Evolutionary conservation across 2,329 filamentous ascomycete genomes (phyloP), one percentile per base, ranked within the genome.

Genomic region (Microsporum canis): DNA sequence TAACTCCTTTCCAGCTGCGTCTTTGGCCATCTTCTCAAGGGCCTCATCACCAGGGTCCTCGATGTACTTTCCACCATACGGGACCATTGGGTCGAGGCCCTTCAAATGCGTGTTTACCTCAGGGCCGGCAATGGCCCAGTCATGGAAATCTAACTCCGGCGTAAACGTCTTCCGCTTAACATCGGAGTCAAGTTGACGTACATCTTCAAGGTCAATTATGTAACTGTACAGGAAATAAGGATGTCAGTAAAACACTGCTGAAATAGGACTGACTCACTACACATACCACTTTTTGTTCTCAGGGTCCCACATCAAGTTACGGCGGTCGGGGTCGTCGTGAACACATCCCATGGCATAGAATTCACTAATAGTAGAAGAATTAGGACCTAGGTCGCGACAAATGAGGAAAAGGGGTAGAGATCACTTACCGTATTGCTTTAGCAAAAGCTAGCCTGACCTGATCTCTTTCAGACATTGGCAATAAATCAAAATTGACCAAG

Each of bases 241-340:
- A 2, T 34, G 27, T 41, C 6, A 60, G 17, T 23, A 34, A 8
- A 3, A 27, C n/a, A 1, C n/a, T 41, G 49, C 6, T 14, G 27
- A 23, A 27, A 17, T 8, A 41, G 2, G 27, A 33, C 8, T 45
- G 12, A n/a, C 23, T 7, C 27, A 10, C 12, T 23, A 51, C 17
- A 58, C 62, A 38, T 60, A 65, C 63, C 62, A 63, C 45, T 62
- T 65, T 41, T 63, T 62, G 17, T 63, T 63, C 33, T 60, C 57
- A 23, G n/a, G 56, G 47, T 63, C 62, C 64, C 64, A 65, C 1
- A 65, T 58, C 34, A 65, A 17, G 56, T 65, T 64, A 39, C 61
- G 62, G 41, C 63, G 83, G 34, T 17, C 53, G 23, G 59, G 57
- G 41, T 65, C 62, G n/a, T 58, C 6, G 57, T 65, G 64, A 8